A percentile compares a stretch with the other conserved stretches of the same genome.
phyloP scores from a whole-genome alignment of 179 eudicot species.

The Vitellaria paradoxa region DNA sequence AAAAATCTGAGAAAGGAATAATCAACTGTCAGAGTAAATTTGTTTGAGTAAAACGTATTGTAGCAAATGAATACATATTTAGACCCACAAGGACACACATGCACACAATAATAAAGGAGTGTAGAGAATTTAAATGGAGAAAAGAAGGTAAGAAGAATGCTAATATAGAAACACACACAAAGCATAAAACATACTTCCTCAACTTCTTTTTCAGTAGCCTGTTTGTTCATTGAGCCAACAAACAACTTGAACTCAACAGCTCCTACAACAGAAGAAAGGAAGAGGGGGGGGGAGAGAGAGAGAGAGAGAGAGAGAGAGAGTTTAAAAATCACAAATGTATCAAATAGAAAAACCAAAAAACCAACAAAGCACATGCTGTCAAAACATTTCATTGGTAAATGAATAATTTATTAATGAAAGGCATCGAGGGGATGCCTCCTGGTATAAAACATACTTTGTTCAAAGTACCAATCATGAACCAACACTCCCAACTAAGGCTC shows the following conservation, averaged over 20 bases:
- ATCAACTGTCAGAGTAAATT: background rate
- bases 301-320: constrained; percentile 18
- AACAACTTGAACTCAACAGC: constrained; percentile 92
- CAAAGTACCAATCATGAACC: background rate
- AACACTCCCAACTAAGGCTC: background rate
- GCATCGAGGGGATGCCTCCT: too few relatives aligned
- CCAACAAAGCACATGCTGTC: background rate
- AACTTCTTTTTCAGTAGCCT: constrained; percentile 88
- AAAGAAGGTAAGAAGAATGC: background rate
- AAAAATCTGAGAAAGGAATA: constrained; percentile 56
- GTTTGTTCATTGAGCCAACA: constrained; percentile 86
- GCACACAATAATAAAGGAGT: background rate
- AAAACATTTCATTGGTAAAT: too few relatives aligned
- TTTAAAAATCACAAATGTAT: constrained; percentile 1
- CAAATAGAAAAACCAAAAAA: background rate
- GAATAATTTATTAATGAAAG: too few relatives aligned
- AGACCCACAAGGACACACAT: background rate
- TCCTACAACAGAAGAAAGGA: constrained; percentile 41
- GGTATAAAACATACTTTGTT: too few relatives aligned
- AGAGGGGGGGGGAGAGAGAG: too few relatives aligned
- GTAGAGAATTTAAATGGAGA: background rate
- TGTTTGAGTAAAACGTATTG: background rate
- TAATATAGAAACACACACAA: background rate
- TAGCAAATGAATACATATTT: background rate
- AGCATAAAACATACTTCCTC: constrained; percentile 66